Evolutionary conservation across 164 flowering plant species (phyloP).

Genomic region (Sedum album): DNA sequence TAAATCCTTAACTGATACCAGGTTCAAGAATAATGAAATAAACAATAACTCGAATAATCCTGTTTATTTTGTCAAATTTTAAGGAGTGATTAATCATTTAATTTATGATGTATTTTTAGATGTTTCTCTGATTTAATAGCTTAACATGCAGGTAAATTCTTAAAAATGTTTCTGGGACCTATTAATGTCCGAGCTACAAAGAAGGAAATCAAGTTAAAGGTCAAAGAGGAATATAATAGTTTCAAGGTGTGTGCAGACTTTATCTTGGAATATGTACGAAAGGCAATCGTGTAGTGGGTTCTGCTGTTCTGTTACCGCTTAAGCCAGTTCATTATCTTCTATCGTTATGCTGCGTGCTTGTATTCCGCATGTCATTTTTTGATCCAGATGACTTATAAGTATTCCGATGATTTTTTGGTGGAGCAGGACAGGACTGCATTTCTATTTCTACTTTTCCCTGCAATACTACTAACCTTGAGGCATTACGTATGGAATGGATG

Average conservation of each 20-base stretch:
- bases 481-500: constrained; percentile 79
- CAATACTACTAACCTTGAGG: constrained; percentile 48
- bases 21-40: background rate
- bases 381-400: constrained; percentile 9
- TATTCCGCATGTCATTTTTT: too few species aligned
- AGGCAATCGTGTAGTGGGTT: background rate
- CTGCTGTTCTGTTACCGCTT: too few species aligned
- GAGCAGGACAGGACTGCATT: constrained; percentile 86
- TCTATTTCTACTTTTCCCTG: constrained; percentile 77
- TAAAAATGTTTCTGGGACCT: constrained; percentile 91
- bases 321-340: background rate
- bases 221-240: constrained; percentile 91
- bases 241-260: constrained; percentile 43
- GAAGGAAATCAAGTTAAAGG: constrained; percentile 80
- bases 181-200: constrained; percentile 71
- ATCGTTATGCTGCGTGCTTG: background rate
- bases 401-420: background rate
- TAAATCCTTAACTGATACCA: background rate
- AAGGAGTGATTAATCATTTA: background rate
- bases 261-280: background rate
- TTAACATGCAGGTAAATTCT: constrained; percentile 42
- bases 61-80: too few species aligned
- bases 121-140: background rate
- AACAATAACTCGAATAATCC: background rate
- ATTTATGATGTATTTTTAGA: too few species aligned